Evolutionary conservation across 2,329 filamentous ascomycete species (phyloP).

Genomic region (Ascochyta rabiei): DNA sequence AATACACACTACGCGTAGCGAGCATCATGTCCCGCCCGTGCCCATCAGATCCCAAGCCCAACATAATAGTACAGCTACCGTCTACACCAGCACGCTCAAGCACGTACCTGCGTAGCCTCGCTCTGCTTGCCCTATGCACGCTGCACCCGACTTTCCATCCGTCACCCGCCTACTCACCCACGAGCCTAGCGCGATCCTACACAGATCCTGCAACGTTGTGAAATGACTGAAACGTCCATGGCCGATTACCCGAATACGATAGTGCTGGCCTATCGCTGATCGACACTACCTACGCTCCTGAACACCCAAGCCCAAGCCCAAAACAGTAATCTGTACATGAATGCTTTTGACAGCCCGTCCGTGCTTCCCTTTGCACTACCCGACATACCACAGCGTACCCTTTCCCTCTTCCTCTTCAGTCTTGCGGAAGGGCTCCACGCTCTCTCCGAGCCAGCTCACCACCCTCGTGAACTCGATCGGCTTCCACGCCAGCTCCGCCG

Average conservation of each 20-base stretch:
- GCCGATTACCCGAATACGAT: conserved; percentile 18
- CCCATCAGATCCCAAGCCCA: background rate
- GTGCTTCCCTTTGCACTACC: conserved; percentile 20
- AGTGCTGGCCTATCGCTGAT: conserved; percentile 14
- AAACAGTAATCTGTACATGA: conserved; percentile 16
- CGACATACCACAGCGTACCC: conserved; percentile 35
- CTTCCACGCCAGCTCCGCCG: conserved; percentile 42
- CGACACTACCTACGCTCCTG: conserved; percentile 8
- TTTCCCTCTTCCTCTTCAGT: conserved; percentile 38
- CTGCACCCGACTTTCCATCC: conserved; percentile 7
- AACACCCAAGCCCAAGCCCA: conserved; percentile 12
- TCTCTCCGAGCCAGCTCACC: conserved; percentile 37
- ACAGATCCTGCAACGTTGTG: conserved; percentile 15
- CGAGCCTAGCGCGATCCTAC: conserved; percentile 18
- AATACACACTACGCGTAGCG: conserved; percentile 12
- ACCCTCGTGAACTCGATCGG: conserved; percentile 37
- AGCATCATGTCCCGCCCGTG: background rate
- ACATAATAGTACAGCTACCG: conserved; percentile 5
- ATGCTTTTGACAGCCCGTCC: conserved; percentile 9
- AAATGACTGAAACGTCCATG: conserved; percentile 18
- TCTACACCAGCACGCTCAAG: background rate
- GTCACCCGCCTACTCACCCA: background rate
- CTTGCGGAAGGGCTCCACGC: conserved; percentile 34
- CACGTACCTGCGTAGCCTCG: conserved; percentile 6
- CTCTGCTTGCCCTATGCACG: conserved; percentile 2